Evolutionary conservation across 306 rosid species (phyloP).

Genomic region (Purshia tridentata): DNA sequence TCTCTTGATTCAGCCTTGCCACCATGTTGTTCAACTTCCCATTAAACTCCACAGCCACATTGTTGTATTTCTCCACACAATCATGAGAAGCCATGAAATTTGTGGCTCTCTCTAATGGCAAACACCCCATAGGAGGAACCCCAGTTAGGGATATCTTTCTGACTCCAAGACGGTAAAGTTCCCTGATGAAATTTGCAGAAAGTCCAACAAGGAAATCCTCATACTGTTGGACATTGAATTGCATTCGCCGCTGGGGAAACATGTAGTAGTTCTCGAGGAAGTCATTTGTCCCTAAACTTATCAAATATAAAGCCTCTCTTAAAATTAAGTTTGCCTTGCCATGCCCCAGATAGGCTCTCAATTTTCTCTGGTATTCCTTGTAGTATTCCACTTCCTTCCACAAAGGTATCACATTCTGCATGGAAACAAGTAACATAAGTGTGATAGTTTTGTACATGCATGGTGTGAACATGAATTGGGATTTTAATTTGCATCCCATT

Average conservation of each 20-base stretch:
- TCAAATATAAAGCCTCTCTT: conserved; percentile 46
- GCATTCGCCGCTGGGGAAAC: conserved; percentile 36
- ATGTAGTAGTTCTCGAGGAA: conserved; percentile 68
- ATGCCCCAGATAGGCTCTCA: conserved; percentile 49
- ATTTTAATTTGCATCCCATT: no score
- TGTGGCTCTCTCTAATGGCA: conserved; percentile 70
- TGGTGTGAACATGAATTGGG: no score
- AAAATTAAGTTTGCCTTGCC: conserved; percentile 40
- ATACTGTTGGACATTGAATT: conserved; percentile 43
- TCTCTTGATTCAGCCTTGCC: conserved; percentile 34
- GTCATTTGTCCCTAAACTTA: conserved; percentile 75
- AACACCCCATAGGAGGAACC: conserved; percentile 80
- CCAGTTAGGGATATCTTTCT: conserved; percentile 63
- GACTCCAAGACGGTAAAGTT: conserved; percentile 55
- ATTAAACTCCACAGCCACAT: conserved; percentile 44
- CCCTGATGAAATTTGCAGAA: conserved; percentile 45
- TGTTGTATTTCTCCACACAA: conserved; percentile 38
- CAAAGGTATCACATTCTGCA: conserved; percentile 74
- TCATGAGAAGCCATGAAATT: conserved; percentile 30
- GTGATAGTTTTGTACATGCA: no score
- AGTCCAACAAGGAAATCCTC: conserved; percentile 47
- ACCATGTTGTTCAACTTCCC: conserved; percentile 32
- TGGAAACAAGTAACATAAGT: background rate
- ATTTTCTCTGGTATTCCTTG: conserved; percentile 55
- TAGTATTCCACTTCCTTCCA: conserved; percentile 75